Conservation (phyloP, 495 filamentous ascomycete genomes). For the Darksidea phi region DNA sequence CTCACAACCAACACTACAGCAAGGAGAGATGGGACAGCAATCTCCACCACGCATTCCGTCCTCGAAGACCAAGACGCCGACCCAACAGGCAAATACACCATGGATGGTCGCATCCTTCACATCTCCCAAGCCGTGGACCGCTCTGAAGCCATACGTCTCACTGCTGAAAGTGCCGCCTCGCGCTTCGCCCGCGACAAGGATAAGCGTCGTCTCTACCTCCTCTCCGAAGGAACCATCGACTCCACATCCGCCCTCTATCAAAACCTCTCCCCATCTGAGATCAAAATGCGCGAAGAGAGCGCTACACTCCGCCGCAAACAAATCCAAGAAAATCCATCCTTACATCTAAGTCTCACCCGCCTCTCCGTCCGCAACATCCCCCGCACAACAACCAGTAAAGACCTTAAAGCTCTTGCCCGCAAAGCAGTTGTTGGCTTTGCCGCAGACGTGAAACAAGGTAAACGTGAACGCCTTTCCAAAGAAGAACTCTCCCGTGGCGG, state of each 20-base stretch:
- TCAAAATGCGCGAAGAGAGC: slow-evolving; percentile 84
- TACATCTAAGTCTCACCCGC: slow-evolving; percentile 87
- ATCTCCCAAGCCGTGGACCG: slow-evolving; percentile 80
- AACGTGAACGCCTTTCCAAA: slow-evolving; percentile 72
- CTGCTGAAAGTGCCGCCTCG: slow-evolving; percentile 61
- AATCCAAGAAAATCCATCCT: slow-evolving; percentile 82
- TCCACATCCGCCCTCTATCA: slow-evolving; percentile 69
- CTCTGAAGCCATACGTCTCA: slow-evolving; percentile 70
- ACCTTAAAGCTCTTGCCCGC: slow-evolving; percentile 85
- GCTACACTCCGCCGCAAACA: slow-evolving; percentile 83
- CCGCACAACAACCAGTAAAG: slow-evolving; percentile 77
- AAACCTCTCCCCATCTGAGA: slow-evolving; percentile 72
- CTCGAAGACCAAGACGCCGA: slow-evolving; percentile 80
- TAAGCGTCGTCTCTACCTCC: slow-evolving; percentile 86
- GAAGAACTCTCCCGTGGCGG: slow-evolving; percentile 80
- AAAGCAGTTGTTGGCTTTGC: slow-evolving; percentile 92
- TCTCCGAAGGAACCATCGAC: slow-evolving; percentile 80
- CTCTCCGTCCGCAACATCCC: slow-evolving; percentile 94
- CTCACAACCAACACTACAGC: slow-evolving; percentile 10
- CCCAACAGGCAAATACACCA: slow-evolving; percentile 74
- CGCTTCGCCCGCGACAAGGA: slow-evolving; percentile 75
- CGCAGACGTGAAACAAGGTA: slow-evolving; percentile 74
- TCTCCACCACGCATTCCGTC: slow-evolving; percentile 54
- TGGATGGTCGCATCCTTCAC: slow-evolving; percentile 84
- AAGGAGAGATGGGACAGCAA: slow-evolving; percentile 30